A percentile compares a stretch with the other conserved stretches of the same genome.
Conservation (phyloP, 2,329 filamentous ascomycete genomes). For the Aspergillus eucalypticola region DNA sequence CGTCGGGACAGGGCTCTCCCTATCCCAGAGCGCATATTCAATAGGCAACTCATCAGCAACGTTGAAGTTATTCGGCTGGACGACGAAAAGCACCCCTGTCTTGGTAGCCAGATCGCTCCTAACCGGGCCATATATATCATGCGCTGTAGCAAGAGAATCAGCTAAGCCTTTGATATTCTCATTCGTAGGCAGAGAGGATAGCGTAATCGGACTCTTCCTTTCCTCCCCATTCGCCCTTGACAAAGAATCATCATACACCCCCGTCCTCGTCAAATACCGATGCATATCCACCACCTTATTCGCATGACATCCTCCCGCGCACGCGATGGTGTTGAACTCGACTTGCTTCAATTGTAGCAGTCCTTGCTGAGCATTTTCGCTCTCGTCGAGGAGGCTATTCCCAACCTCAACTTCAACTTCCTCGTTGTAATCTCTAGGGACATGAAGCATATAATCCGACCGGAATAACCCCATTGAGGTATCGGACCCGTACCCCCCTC, state of each 20-base stretch:
- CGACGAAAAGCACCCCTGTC: conserved; percentile 45
- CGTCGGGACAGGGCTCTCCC: conserved; percentile 35
- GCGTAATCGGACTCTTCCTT: no score
- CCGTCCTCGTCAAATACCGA: conserved; percentile 30
- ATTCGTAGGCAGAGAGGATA: not conserved
- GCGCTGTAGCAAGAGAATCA: conserved; percentile 33
- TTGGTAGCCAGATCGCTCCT: conserved; percentile 9
- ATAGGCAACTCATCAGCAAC: conserved; percentile 49
- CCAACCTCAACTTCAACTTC: no score
- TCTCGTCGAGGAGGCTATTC: no score
- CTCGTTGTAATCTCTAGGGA: no score
- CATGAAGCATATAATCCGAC: no score
- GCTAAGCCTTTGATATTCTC: conserved; percentile 23
- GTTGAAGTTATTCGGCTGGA: conserved; percentile 49
- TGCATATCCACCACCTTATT: conserved; percentile 47
- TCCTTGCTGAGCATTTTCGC: no score
- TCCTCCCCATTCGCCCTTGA: not conserved
- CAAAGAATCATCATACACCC: conserved; percentile 25
- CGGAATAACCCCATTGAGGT: no score
- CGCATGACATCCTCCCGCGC: conserved; percentile 44
- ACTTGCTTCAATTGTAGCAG: no score
- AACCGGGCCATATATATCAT: conserved; percentile 33
- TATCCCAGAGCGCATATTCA: conserved; percentile 45
- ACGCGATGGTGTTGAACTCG: conserved; percentile 49
- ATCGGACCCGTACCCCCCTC: no score